phyloP scores from a whole-genome alignment of 805 yeast species.

The Ogataea minuta region DNA sequence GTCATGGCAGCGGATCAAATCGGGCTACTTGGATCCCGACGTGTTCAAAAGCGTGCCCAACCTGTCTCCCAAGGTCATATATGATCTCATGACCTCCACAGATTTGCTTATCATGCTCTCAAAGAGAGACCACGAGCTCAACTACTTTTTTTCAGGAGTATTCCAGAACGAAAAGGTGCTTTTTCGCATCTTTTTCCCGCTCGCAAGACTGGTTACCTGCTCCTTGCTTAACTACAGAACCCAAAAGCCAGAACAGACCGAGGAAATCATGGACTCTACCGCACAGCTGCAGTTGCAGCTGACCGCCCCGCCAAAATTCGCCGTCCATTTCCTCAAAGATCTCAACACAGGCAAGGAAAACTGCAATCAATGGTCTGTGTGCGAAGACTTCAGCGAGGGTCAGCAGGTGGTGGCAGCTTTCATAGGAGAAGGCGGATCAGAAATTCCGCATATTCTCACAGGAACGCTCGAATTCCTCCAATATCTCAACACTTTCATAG shows the following conservation, averaged over 20 bases:
- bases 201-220: conserved; percentile 56
- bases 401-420: conserved; percentile 74
- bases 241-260: conserved; percentile 22
- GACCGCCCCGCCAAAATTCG: conserved; percentile 67
- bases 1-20: conserved; percentile 73
- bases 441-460: conserved; percentile 65
- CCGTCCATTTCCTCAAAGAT: conserved; percentile 67
- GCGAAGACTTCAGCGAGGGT: conserved; percentile 83
- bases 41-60: conserved; percentile 50
- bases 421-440: conserved; percentile 54
- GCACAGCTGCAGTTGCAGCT: conserved; percentile 33
- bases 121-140: conserved; percentile 67
- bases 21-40: conserved; percentile 50
- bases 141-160: conserved; percentile 75
- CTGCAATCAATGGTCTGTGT: conserved; percentile 71
- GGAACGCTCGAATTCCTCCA: conserved; percentile 43
- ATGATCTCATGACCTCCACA: conserved; percentile 62
- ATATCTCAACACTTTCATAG: conserved; percentile 33
- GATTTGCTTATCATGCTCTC: conserved; percentile 71
- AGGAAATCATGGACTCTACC: conserved; percentile 43
- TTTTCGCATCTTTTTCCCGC: conserved; percentile 71
- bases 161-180: conserved; percentile 65
- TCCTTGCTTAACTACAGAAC: conserved; percentile 50
- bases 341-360: conserved; percentile 43
- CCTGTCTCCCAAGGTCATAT: conserved; percentile 64